A percentile compares a stretch with the other conserved stretches of the same genome.
phyloP scores from a whole-genome alignment of 345 rosid genomes.

The Limnanthes douglasii region DNA sequence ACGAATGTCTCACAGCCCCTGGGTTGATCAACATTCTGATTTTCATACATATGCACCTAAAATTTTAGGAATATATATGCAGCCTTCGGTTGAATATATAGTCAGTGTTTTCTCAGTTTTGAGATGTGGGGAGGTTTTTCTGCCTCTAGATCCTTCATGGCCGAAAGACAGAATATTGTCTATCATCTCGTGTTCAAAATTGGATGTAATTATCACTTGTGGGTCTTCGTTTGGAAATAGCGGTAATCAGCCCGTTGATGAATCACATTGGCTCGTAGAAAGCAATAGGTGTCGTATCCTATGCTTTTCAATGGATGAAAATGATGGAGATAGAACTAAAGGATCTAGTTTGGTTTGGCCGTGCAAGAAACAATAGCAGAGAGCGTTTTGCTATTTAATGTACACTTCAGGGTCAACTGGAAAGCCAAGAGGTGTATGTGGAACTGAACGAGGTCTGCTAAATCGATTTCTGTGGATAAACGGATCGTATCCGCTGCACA shows the following conservation, averaged over 20 bases:
- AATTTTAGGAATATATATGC: conserved; percentile 52
- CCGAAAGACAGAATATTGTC: conserved; percentile 65
- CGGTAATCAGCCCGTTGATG: conserved; percentile 14
- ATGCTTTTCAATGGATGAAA: conserved; percentile 34
- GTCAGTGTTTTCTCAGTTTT: conserved; percentile 63
- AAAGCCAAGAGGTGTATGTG: conserved; percentile 82
- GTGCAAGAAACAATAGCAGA: conserved; percentile 28
- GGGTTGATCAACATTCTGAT: not conserved
- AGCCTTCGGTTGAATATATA: conserved; percentile 74
- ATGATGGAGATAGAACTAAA: conserved; percentile 5
- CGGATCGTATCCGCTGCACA: conserved; percentile 45
- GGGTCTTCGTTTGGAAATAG: conserved; percentile 25
- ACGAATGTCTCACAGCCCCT: too few species aligned
- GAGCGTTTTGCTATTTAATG: conserved; percentile 67
- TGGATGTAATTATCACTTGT: conserved; percentile 34
- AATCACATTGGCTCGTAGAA: conserved; percentile 35
- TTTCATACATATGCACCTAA: conserved; percentile 26
- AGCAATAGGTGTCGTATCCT: conserved; percentile 24
- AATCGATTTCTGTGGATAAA: conserved; percentile 94
- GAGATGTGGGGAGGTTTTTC: conserved; percentile 74
- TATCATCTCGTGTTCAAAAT: conserved; percentile 30
- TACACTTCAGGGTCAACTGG: conserved; percentile 96
- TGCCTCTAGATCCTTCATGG: conserved; percentile 83
- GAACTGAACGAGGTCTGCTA: conserved; percentile 86
- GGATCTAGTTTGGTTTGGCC: conserved; percentile 24